These are phyloP conservation scores for Alloteropsis angusta DNA, from an alignment of 202 grass and related monocot genomes.

Conservation along the genomic window DNA sequence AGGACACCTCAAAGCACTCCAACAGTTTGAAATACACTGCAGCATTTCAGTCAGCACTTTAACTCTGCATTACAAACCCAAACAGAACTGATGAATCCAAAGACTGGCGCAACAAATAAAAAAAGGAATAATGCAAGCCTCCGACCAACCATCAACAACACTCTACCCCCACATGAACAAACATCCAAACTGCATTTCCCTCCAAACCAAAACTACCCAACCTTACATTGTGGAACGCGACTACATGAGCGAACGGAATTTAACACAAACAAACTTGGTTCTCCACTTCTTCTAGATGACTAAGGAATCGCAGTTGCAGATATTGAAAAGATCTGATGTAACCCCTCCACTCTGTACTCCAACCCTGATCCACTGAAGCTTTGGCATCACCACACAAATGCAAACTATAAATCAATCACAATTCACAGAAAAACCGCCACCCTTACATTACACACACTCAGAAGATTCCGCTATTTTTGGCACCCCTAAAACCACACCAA, in stretches of 20 bases:
- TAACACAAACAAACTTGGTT: background rate
- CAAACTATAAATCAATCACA: background rate
- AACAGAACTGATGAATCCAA: background rate
- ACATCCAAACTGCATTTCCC: background rate
- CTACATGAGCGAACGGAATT: background rate
- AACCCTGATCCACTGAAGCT: background rate
- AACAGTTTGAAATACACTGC: background rate
- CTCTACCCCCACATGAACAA: background rate
- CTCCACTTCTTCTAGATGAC: background rate
- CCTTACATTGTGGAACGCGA: background rate
- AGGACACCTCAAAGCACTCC: background rate
- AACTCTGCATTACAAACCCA: background rate
- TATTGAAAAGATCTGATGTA: background rate
- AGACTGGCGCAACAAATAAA: background rate
- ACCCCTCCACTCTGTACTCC: too few relatives aligned
- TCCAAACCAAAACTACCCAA: background rate
- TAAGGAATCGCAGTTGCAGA: background rate
- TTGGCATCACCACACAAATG: background rate
- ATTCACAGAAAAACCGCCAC: background rate
- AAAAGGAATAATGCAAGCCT: background rate
- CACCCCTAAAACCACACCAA: background rate
- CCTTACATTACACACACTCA: slow-evolving; percentile 10
- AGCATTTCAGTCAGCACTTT: background rate
- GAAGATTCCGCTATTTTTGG: background rate
- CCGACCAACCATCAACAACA: background rate